phyloP scores from a whole-genome alignment of 805 yeast species.

The Barnettozyma populi region DNA sequence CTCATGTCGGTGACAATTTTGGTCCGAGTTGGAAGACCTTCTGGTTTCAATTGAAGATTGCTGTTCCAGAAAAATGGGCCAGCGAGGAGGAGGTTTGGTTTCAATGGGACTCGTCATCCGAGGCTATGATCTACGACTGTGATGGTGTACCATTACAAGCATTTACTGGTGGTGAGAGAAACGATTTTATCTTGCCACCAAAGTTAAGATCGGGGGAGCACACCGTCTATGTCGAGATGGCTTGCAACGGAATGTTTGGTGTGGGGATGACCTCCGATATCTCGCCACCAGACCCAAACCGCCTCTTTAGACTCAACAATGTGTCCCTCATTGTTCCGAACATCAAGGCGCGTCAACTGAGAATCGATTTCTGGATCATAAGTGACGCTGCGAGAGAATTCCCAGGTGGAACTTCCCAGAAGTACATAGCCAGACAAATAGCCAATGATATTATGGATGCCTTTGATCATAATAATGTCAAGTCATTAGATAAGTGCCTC shows the following conservation, averaged over 20 bases:
- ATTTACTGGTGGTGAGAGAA: slow-evolving; percentile 78
- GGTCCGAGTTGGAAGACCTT: slow-evolving; percentile 98
- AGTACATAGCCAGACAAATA: slow-evolving; percentile 74
- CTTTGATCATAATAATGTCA: slow-evolving; percentile 67
- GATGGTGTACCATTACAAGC: slow-evolving; percentile 75
- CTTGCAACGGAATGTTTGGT: slow-evolving; percentile 95
- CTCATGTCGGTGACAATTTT: slow-evolving; percentile 66
- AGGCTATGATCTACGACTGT: slow-evolving; percentile 70
- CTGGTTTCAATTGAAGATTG: slow-evolving; percentile 73
- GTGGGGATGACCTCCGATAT: slow-evolving; percentile 56
- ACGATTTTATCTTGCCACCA: slow-evolving; percentile 60
- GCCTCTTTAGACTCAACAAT: slow-evolving; percentile 57
- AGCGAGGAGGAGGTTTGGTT: slow-evolving; percentile 47
- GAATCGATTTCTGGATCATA: slow-evolving; percentile 79
- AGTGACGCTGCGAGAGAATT: slow-evolving; percentile 90
- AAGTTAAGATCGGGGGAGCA: slow-evolving; percentile 48
- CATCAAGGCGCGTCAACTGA: slow-evolving; percentile 69
- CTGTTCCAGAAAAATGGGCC: slow-evolving; percentile 52
- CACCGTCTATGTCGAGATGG: slow-evolving; percentile 76
- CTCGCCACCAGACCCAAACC: slow-evolving; percentile 64
- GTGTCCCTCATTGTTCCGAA: slow-evolving; percentile 85
- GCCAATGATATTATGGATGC: slow-evolving; percentile 78
- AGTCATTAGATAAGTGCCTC: slow-evolving; percentile 57
- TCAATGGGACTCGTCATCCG: slow-evolving; percentile 84
- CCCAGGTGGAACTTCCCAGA: slow-evolving; percentile 70